phyloP scores from a whole-genome alignment of 2,329 filamentous ascomycete species.

The Paracoccidioides lutzii region DNA sequence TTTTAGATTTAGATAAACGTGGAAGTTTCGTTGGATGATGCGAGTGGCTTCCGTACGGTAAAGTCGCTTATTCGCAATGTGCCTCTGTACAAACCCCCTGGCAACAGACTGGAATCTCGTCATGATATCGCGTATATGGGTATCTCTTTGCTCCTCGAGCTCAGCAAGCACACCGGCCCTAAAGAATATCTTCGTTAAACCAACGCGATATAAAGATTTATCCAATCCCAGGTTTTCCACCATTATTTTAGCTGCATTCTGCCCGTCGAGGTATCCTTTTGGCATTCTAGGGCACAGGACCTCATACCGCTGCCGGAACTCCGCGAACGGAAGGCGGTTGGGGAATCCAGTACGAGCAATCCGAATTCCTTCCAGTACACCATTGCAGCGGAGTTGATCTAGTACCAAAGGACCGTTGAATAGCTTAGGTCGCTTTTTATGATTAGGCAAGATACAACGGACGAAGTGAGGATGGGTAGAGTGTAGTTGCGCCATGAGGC shows the following conservation, averaged over 20 bases:
- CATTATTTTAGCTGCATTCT: slow-evolving; percentile 72
- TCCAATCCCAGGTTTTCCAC: slow-evolving; percentile 81
- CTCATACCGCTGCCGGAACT: slow-evolving; percentile 92
- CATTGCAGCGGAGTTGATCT: slow-evolving; percentile 95
- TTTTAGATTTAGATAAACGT: slow-evolving; percentile 78
- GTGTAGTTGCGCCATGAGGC: slow-evolving; percentile 83
- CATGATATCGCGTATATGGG: slow-evolving; percentile 88
- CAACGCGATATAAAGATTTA: slow-evolving; percentile 75
- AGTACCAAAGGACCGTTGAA: slow-evolving; percentile 86
- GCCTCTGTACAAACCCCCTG: slow-evolving; percentile 75
- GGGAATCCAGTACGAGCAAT: slow-evolving; percentile 96
- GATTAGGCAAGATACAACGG: slow-evolving; percentile 91
- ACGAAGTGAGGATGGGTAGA: slow-evolving; percentile 98
- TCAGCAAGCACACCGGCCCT: slow-evolving; percentile 90
- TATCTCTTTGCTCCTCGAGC: slow-evolving; percentile 87
- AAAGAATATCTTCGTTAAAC: slow-evolving; percentile 96
- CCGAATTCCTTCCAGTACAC: slow-evolving; percentile 95
- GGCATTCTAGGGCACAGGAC: slow-evolving; percentile 83
- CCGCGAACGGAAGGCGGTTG: slow-evolving; percentile 79
- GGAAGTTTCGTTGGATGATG: slow-evolving; percentile 90
- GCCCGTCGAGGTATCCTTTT: slow-evolving; percentile 81
- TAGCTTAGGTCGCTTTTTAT: slow-evolving; percentile 92
- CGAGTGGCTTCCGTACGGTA: slow-evolving; percentile 90
- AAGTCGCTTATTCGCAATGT: slow-evolving; percentile 80
- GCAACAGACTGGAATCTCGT: slow-evolving; percentile 83